A percentile compares a stretch with the other conserved stretches of the same genome.
phyloP scores from a whole-genome alignment of 345 rosid species.

The Moringa oleifera region DNA sequence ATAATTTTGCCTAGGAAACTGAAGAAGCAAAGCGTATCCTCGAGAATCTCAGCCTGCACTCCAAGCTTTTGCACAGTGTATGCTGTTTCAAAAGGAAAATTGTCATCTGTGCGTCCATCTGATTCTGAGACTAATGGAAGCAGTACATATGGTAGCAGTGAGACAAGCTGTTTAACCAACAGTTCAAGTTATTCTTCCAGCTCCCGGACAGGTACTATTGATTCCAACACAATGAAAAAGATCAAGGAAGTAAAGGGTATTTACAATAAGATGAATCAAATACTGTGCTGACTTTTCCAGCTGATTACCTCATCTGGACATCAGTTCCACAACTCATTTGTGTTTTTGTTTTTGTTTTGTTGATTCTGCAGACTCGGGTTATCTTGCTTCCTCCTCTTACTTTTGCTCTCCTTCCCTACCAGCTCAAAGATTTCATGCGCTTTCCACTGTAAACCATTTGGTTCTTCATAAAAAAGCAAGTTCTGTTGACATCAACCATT shows the following conservation, averaged over 20 bases:
- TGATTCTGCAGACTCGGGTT: conserved; percentile 32
- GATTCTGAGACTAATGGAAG: conserved; percentile 47
- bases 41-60: conserved; percentile 48
- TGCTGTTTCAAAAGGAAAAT: conserved; percentile 67
- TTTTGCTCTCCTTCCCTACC: conserved; percentile 46
- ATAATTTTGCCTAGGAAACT: conserved; percentile 39
- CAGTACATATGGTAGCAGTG: conserved; percentile 40
- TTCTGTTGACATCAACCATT: conserved; percentile 33
- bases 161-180: conserved; percentile 35
- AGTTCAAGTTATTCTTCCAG: conserved; percentile 31
- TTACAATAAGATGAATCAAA: too few relatives aligned
- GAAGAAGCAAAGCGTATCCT: conserved; percentile 46
- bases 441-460: conserved; percentile 44
- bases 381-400: conserved; percentile 35
- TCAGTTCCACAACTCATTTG: neutral
- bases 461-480: conserved; percentile 31
- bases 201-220: conserved; percentile 54
- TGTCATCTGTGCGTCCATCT: conserved; percentile 73
- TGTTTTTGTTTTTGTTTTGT: conserved; percentile 9
- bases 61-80: conserved; percentile 78
- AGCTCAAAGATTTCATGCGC: conserved; percentile 60
- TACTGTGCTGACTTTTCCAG: too few relatives aligned
- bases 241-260: neutral
- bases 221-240: neutral
- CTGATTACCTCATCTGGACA: neutral